Conservation (phyloP, 345 rosid genomes). For the Iberis pinnata region DNA sequence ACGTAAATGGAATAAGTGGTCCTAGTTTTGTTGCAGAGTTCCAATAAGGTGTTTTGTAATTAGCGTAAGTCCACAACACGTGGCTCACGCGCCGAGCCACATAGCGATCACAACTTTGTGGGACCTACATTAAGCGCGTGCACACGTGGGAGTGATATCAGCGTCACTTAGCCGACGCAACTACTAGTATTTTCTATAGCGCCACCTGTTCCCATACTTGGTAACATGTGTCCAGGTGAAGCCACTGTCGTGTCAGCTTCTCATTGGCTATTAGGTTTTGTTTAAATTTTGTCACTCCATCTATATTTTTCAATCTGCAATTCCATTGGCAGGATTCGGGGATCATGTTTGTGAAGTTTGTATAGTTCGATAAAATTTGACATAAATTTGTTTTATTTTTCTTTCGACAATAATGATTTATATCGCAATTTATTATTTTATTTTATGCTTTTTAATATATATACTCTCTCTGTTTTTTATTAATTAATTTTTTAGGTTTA, state of each 20-base stretch:
- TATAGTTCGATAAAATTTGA: no score
- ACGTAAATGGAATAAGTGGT: slow-evolving; percentile 24
- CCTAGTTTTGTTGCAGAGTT: slow-evolving; percentile 15
- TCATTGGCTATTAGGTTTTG: neutral
- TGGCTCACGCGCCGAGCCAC: slow-evolving; percentile 22
- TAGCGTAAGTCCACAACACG: slow-evolving; percentile 8
- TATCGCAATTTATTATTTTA: no score
- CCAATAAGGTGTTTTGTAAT: slow-evolving; percentile 9
- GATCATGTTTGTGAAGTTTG: no score
- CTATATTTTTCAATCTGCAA: no score
- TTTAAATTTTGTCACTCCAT: no score
- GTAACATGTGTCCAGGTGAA: slow-evolving; percentile 27
- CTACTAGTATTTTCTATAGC: slow-evolving; percentile 5
- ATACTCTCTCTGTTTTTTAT: no score
- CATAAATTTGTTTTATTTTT: no score
- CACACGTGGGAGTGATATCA: slow-evolving; percentile 26
- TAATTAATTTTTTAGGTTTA: no score
- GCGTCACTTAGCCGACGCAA: slow-evolving; percentile 18
- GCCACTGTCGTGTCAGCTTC: neutral
- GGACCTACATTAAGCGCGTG: slow-evolving; percentile 6
- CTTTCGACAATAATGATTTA: no score
- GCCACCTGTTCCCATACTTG: slow-evolving; percentile 21
- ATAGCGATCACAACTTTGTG: neutral
- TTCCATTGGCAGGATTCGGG: no score
- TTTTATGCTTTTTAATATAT: no score